Percentiles rank a stretch among this genome's conserved stretches.
Conservation (phyloP, 768 basidiomycete genomes). For the Nevesoporus exiguus region DNA sequence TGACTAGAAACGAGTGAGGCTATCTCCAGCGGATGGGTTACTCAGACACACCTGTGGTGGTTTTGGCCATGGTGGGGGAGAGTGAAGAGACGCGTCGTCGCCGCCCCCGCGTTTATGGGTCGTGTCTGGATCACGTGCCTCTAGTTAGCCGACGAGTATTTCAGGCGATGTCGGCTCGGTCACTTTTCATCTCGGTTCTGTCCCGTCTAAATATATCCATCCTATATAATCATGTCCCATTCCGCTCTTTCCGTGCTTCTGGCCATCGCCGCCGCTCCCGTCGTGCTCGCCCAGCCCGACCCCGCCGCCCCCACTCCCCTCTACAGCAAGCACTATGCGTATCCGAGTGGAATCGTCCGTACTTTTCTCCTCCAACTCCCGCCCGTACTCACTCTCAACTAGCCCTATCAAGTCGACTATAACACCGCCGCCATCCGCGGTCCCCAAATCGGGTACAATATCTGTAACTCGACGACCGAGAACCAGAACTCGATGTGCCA, state of each 20-base stretch:
- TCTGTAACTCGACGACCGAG: slow-evolving; percentile 64
- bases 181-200: background rate
- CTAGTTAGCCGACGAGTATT: slow-evolving; percentile 20
- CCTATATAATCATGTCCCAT: slow-evolving; percentile 31
- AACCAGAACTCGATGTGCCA: slow-evolving; percentile 65
- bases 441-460: slow-evolving; percentile 60
- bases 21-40: background rate
- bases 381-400: background rate
- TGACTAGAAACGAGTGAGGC: slow-evolving; percentile 35
- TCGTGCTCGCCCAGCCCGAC: slow-evolving; percentile 31
- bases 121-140: slow-evolving; percentile 31
- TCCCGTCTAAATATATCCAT: slow-evolving; percentile 2
- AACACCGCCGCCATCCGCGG: slow-evolving; percentile 46
- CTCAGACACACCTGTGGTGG: slow-evolving; percentile 42
- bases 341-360: slow-evolving; percentile 44
- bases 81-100: slow-evolving; percentile 4
- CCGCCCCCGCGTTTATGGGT: slow-evolving; percentile 18
- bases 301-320: slow-evolving; percentile 46
- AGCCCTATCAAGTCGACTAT: slow-evolving; percentile 52
- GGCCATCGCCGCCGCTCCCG: slow-evolving; percentile 31
- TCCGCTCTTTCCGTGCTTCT: slow-evolving; percentile 40
- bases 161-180: background rate
- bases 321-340: slow-evolving; percentile 42
- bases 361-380: background rate
- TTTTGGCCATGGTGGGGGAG: slow-evolving; percentile 45